Percentiles rank a stretch among this genome's conserved stretches.
Conservation (phyloP, 2,329 filamentous ascomycete genomes). For the Raffaelea albimanens region DNA sequence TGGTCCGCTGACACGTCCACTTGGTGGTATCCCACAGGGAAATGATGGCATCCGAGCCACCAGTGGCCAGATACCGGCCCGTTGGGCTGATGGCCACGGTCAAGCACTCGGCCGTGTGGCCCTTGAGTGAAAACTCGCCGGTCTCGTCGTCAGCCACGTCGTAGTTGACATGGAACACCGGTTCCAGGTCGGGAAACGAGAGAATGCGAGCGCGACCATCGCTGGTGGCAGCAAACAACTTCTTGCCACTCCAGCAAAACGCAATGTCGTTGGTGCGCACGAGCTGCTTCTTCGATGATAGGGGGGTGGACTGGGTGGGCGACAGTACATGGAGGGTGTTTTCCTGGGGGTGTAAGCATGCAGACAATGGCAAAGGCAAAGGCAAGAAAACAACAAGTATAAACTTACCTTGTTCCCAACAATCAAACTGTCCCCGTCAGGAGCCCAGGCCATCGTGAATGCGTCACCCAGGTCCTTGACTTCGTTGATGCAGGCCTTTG, state of each 20-base stretch:
- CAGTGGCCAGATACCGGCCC: slow-evolving; percentile 63
- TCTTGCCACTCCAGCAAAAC: slow-evolving; percentile 64
- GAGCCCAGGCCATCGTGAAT: slow-evolving; percentile 65
- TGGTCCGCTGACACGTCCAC: slow-evolving; percentile 65
- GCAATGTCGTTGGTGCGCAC: slow-evolving; percentile 62
- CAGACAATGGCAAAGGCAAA: not conserved
- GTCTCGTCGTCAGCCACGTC: slow-evolving; percentile 26
- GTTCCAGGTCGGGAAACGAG: slow-evolving; percentile 55
- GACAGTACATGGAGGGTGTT: slow-evolving; percentile 55
- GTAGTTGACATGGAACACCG: slow-evolving; percentile 39
- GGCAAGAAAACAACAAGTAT: not conserved
- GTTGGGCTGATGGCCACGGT: slow-evolving; percentile 61
- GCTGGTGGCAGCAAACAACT: slow-evolving; percentile 60
- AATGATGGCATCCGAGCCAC: slow-evolving; percentile 66
- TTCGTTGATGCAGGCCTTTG: slow-evolving; percentile 60
- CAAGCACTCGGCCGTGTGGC: slow-evolving; percentile 65
- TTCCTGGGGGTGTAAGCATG: too few species aligned
- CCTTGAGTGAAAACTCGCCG: slow-evolving; percentile 53
- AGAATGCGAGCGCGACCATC: slow-evolving; percentile 64
- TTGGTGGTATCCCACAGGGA: slow-evolving; percentile 69
- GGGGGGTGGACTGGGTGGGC: slow-evolving; percentile 43
- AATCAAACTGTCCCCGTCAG: slow-evolving; percentile 59
- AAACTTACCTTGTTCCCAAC: slow-evolving; percentile 44
- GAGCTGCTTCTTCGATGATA: slow-evolving; percentile 50
- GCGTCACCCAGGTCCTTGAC: slow-evolving; percentile 57